Evolutionary conservation across 192 early-diverging fungal genomes (phyloP).

Genomic region (Mortierella hygrophila): DNA sequence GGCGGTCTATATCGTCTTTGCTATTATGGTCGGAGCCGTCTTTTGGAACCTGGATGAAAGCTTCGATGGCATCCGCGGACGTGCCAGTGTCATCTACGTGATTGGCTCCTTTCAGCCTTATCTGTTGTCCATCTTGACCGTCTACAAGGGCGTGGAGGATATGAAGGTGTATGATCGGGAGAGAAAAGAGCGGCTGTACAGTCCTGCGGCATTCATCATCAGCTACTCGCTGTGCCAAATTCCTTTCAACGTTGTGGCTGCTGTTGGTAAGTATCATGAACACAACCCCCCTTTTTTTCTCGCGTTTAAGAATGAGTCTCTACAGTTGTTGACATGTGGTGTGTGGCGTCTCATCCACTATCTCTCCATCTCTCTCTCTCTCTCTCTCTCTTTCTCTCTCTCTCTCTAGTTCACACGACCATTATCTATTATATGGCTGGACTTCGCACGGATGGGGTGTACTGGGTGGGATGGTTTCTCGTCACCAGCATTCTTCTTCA

Average conservation of each 20-base stretch:
- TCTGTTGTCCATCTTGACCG: background rate
- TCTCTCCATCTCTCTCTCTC: background rate
- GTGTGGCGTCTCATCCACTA: too few relatives aligned
- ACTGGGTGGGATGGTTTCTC: background rate
- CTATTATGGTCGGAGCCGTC: background rate
- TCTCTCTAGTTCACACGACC: background rate
- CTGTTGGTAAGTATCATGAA: background rate
- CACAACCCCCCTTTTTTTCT: background rate
- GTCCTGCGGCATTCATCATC: constrained; percentile 5
- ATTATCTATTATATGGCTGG: constrained; percentile 19
- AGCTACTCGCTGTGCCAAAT: constrained; percentile 6
- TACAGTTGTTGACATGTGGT: too few relatives aligned
- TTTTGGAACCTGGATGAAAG: constrained; percentile 9
- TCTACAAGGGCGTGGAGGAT: background rate
- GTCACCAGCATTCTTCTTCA: constrained; percentile 11
- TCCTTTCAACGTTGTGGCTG: background rate
- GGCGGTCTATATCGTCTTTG: background rate
- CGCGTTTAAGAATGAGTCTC: too few relatives aligned
- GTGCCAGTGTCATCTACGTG: constrained; percentile 1
- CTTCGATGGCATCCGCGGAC: background rate
- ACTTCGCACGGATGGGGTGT: constrained; percentile 11
- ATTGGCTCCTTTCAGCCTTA: constrained; percentile 6
- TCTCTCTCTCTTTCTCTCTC: background rate
- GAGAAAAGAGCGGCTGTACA: constrained; percentile 13
- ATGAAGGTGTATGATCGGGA: constrained; percentile 26